A percentile compares a stretch with the other conserved stretches of the same genome.
phyloP scores from a whole-genome alignment of 352 stramenopile species.

The Thraustochytrium striatum region DNA sequence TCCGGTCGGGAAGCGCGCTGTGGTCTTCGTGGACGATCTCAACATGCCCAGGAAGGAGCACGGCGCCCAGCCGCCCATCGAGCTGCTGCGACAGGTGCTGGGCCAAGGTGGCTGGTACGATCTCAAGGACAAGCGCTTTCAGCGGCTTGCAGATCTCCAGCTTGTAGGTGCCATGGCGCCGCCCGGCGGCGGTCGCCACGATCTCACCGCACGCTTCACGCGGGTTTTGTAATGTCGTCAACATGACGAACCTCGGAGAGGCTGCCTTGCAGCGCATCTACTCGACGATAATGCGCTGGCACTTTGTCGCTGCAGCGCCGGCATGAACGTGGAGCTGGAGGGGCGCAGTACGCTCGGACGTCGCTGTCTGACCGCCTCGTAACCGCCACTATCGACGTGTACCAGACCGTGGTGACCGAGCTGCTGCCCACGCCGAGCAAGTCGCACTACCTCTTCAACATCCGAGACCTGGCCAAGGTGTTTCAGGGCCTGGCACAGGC shows the following conservation, averaged over 20 bases:
- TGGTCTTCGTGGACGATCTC: constrained; percentile 89
- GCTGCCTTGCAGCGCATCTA: constrained; percentile 86
- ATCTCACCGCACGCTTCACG: constrained; percentile 81
- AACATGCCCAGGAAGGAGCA: constrained; percentile 93
- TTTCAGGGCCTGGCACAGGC: constrained; percentile 79
- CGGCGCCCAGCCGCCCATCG: constrained; percentile 88
- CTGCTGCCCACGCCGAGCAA: constrained; percentile 86
- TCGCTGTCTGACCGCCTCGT: constrained; percentile 51
- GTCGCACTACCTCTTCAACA: constrained; percentile 92
- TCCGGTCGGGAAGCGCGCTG: constrained; percentile 80
- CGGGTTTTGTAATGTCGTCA: constrained; percentile 89
- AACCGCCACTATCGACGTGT: constrained; percentile 64
- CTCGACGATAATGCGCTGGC: constrained; percentile 81
- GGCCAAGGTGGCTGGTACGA: constrained; percentile 91
- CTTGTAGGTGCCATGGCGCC: constrained; percentile 86
- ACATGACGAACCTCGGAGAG: constrained; percentile 81
- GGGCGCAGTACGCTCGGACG: constrained; percentile 53
- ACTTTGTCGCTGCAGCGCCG: constrained; percentile 67
- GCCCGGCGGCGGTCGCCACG: constrained; percentile 83
- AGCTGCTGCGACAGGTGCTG: constrained; percentile 90
- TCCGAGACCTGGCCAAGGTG: constrained; percentile 88
- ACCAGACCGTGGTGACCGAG: constrained; percentile 79
- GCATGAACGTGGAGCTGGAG: constrained; percentile 69
- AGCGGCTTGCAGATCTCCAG: constrained; percentile 83
- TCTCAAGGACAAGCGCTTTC: constrained; percentile 80